Evolutionary conservation across 2,329 filamentous ascomycete species (phyloP).

Genomic region (Metarhizium album): DNA sequence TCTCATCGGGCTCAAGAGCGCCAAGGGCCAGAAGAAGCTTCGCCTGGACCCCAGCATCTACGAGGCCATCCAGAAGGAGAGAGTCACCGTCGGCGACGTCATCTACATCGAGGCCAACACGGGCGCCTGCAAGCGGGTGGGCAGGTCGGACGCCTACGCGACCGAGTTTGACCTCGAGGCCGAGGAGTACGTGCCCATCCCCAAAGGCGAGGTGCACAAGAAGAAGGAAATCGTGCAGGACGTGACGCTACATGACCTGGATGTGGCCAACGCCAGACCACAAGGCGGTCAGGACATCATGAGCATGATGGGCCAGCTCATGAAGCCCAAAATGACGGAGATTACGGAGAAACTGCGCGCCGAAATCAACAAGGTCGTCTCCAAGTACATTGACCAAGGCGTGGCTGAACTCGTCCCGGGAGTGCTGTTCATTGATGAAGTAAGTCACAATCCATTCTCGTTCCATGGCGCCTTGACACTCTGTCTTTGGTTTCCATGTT

Average conservation of each 20-base stretch:
- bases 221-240: slow-evolving; percentile 99
- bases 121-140: slow-evolving; percentile 93
- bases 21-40: slow-evolving; percentile 95
- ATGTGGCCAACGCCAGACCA: slow-evolving; percentile 88
- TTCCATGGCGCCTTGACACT: background rate
- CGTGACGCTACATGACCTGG: slow-evolving; percentile 91
- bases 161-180: slow-evolving; percentile 98
- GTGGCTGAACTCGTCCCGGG: slow-evolving; percentile 97
- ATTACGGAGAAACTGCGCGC: slow-evolving; percentile 93
- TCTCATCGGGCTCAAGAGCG: slow-evolving; percentile 87
- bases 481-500: background rate
- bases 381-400: slow-evolving; percentile 97
- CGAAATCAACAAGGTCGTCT: slow-evolving; percentile 99
- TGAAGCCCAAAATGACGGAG: slow-evolving; percentile 99
- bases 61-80: slow-evolving; percentile 97
- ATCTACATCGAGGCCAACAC: slow-evolving; percentile 99
- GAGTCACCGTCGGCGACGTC: slow-evolving; percentile 90
- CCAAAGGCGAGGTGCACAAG: slow-evolving; percentile 98
- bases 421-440: slow-evolving; percentile 88
- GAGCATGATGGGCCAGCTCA: slow-evolving; percentile 99
- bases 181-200: slow-evolving; percentile 97
- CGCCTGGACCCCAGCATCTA: slow-evolving; percentile 96
- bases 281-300: slow-evolving; percentile 98
- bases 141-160: slow-evolving; percentile 89
- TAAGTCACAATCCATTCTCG: slow-evolving; percentile 27